phyloP scores from a whole-genome alignment of 2,329 filamentous ascomycete genomes.

The Colletotrichum destructivum region DNA sequence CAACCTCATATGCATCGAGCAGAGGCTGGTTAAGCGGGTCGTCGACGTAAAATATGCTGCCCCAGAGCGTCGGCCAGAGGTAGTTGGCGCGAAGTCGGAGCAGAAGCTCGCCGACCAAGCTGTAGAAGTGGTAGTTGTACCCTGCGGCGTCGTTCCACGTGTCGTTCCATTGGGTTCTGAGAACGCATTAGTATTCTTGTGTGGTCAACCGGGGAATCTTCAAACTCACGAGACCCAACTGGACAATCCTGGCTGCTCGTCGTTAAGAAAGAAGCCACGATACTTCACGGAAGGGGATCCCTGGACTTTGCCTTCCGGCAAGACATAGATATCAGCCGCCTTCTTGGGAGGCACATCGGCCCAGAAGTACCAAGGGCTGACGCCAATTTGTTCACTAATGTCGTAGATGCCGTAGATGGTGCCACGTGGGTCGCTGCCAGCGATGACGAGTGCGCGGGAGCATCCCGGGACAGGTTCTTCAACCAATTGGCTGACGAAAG shows the following conservation, averaged over 20 bases:
- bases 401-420: conserved; percentile 81
- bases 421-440: conserved; percentile 75
- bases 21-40: conserved; percentile 78
- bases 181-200: neutral
- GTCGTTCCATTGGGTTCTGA: conserved; percentile 55
- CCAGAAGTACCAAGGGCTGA: conserved; percentile 80
- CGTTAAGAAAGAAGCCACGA: conserved; percentile 79
- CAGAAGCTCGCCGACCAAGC: conserved; percentile 78
- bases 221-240: conserved; percentile 69
- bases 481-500: conserved; percentile 74
- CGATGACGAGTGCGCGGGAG: conserved; percentile 74
- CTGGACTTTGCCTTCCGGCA: conserved; percentile 69
- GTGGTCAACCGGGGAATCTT: fast-evolving
- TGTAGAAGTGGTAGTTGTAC: conserved; percentile 76
- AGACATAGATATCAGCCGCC: conserved; percentile 68
- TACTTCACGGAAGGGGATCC: conserved; percentile 76
- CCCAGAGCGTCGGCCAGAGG: conserved; percentile 82
- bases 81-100: conserved; percentile 81
- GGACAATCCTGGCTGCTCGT: conserved; percentile 77
- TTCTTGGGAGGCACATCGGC: conserved; percentile 72
- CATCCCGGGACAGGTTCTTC: conserved; percentile 70
- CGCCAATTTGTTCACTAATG: conserved; percentile 80
- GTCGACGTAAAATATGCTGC: conserved; percentile 80
- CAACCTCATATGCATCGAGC: conserved; percentile 81
- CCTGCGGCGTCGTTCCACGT: conserved; percentile 61